Base-by-base conservation (phyloP, 2,329 filamentous ascomycete genomes). In the Domatiomyces globalis region DNA sequence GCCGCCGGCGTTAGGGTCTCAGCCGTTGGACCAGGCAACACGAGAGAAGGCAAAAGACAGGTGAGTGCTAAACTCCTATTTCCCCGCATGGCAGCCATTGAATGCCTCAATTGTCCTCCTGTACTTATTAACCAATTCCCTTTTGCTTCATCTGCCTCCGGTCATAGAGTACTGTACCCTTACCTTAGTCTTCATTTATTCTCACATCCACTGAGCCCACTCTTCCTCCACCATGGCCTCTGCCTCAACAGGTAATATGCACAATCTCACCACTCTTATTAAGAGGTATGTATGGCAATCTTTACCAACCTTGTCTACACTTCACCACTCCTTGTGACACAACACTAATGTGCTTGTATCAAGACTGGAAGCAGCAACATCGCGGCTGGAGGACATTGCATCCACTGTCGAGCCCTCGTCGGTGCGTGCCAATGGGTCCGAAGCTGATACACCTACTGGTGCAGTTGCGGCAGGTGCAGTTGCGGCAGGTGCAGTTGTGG, bases 311-410 rank as follows among this genome's bases (percentile, higher is more conserved):
- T 15, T 39, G 8, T 4, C 33, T 10, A 39, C 12, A 10, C 33
- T 15, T 39, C 33, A 15, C 33, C 12, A 15, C 33, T 39, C 33
- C n/a, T 17, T 44, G 63, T 59, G 52, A 45, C 49, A 25, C 39
- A 39, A 43, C 20, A 36, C 46, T 29, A 19, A 60, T 55, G 55
- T 36, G 56, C 36, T 48, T 27, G 20, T 52, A 49, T 15, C 60
- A 67, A 98, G 92, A 72, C 85, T 98, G 61, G 92, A 98, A 77
- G 92, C 92, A 67, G 92, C 92, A 42, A 98, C 92, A 49, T 92
- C 88, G 58, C 83, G 92, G 53, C 80, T 98, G 51, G 92, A 98
- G 73, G 92, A 98, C 68, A 95, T 98, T 64, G 90, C 92, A 45
- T 81, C 85, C 59, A 84, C 87, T 15, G 80, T 72, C 45, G 69